Base-by-base conservation (phyloP, 2,329 filamentous ascomycete genomes). In the Aspergillus sp. region DNA sequence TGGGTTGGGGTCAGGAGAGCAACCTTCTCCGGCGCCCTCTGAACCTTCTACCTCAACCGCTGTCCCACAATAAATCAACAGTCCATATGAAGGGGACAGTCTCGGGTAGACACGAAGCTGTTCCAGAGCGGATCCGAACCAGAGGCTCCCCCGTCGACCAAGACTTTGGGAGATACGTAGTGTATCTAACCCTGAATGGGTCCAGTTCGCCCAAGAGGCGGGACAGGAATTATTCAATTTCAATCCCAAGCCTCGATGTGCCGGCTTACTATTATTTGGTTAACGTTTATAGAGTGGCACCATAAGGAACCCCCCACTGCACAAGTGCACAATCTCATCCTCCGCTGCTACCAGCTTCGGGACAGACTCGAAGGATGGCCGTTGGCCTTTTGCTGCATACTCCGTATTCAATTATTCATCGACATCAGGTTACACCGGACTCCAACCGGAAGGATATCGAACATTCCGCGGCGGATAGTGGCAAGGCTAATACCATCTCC, bases 71-170 rank as follows among this genome's bases (percentile, higher is more conserved):
- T 24, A 26, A 52, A 52, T 48, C 47, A 49, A 24, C 30, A 36
- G 24, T 13, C 12, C 18, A 49, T 49, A 17, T 17, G 42, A 32
- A 22, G 41, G 18, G 48, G 55, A 60, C 42, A 41, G 58, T 64
- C 60, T 65, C 60, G 63, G 60, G 62, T 63, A 58, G 55, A 63
- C 57, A 62, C 61, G 55, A 64, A 57, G 57, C 58, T 45, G 50
- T 53, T 38, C 50, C 30, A 51, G 57, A 59, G 53, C 39, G 57
- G 44, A 56, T 44, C 44, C 53, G 12, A 48, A 56, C 45, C 55
- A 58, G 54, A 60, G 85, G 44, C 50, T 59, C 48, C 55, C 50
- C 54, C 58, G 60, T 18, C n/a, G 34, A 36, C 22, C 22, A 22
- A 11, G 24, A 45, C 13, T 45, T n/a, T 45, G 43, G 43, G 24